Evolutionary conservation across 768 basidiomycete species (phyloP).

Genomic region (Lyophyllum decastes): DNA sequence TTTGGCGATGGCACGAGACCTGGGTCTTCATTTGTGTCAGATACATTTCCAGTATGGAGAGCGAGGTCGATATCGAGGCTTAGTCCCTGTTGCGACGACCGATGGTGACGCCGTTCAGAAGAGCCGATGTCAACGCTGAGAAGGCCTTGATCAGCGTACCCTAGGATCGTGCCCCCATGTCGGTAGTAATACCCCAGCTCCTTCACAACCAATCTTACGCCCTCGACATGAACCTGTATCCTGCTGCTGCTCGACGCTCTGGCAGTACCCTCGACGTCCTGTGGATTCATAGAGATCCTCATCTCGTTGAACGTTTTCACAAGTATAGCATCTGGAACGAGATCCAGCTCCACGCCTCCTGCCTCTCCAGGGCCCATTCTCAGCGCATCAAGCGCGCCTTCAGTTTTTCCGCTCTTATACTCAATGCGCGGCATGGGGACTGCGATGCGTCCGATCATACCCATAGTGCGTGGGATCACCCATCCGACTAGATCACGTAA

Average conservation of each 20-base stretch:
- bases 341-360: conserved; percentile 23
- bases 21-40: too few relatives aligned
- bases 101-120: background rate
- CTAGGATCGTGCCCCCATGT: conserved; percentile 26
- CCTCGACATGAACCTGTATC: conserved; percentile 26
- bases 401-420: conserved; percentile 32
- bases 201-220: conserved; percentile 31
- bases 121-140: conserved; percentile 35
- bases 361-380: conserved; percentile 25
- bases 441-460: conserved; percentile 23
- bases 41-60: background rate
- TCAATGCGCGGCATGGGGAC: conserved; percentile 42
- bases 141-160: conserved; percentile 39
- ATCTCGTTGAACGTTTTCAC: conserved; percentile 38
- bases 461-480: conserved; percentile 32
- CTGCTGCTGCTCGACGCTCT: conserved; percentile 14
- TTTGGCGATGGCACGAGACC: background rate
- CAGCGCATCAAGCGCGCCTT: conserved; percentile 32
- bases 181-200: conserved; percentile 39
- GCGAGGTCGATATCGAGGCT: conserved; percentile 11
- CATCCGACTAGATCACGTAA: conserved; percentile 32
- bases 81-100: background rate
- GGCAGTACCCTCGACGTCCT: conserved; percentile 1
- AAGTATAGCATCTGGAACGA: conserved; percentile 35
- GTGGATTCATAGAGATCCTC: conserved; percentile 29